Conservation (phyloP, 371 early-diverging fungal genomes). For the Chytridiales sp. region DNA sequence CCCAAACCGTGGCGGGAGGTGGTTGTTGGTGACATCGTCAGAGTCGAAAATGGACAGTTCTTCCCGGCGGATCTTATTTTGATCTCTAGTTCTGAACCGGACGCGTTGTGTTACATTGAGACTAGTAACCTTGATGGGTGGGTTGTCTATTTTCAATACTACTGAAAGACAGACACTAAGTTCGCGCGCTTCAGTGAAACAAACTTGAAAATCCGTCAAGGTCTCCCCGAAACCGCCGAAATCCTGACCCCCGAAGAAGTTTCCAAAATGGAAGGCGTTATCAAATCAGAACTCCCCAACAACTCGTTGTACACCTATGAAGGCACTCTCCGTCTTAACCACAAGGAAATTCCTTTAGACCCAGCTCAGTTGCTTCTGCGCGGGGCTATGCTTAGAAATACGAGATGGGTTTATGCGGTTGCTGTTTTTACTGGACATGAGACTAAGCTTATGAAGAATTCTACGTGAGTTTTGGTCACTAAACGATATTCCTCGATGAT, state of each 20-base stretch:
- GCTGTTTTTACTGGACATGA: constrained; percentile 84
- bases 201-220: constrained; percentile 72
- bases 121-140: constrained; percentile 80
- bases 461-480: constrained; percentile 25
- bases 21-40: constrained; percentile 75
- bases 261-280: constrained; percentile 40
- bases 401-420: constrained; percentile 69
- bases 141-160: background rate
- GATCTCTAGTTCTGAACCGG: constrained; percentile 61
- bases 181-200: constrained; percentile 55
- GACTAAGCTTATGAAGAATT: constrained; percentile 75
- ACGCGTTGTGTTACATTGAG: constrained; percentile 70
- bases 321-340: constrained; percentile 42
- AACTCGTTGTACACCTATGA: constrained; percentile 52
- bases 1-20: constrained; percentile 59
- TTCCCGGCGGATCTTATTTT: constrained; percentile 78
- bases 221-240: constrained; percentile 49
- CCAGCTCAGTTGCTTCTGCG: constrained; percentile 51
- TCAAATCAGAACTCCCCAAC: constrained; percentile 54
- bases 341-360: constrained; percentile 51
- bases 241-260: constrained; percentile 43
- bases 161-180: background rate
- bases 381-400: constrained; percentile 80
- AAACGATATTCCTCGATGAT: background rate
- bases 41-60: constrained; percentile 71